A percentile compares a stretch with the other conserved stretches of the same genome.
These are phyloP conservation scores for Talaromyces pinophilus DNA, from an alignment of 2,329 filamentous ascomycete species.

Conservation along the genomic window DNA sequence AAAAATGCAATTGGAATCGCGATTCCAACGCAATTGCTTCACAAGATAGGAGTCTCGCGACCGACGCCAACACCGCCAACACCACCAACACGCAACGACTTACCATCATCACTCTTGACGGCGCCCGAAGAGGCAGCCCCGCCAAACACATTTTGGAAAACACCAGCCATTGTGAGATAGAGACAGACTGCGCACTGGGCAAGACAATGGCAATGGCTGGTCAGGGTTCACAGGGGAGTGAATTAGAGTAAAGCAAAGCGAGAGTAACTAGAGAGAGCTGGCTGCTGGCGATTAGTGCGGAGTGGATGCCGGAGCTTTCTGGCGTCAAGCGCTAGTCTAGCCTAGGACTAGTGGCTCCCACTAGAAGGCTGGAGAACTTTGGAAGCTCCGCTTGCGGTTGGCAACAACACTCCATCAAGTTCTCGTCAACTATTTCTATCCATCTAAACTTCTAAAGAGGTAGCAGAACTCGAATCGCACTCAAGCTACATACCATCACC, in stretches of 20 bases:
- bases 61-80: neutral
- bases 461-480: neutral
- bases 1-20: neutral
- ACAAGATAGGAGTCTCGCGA: slow-evolving; percentile 13
- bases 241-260: slow-evolving; percentile 12
- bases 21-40: neutral
- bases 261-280: neutral
- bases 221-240: slow-evolving; percentile 1
- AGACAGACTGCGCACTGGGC: slow-evolving; percentile 15
- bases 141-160: slow-evolving; percentile 45
- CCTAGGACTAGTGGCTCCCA: neutral
- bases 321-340: neutral
- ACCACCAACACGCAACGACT: slow-evolving; percentile 19
- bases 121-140: slow-evolving; percentile 34
- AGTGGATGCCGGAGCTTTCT: slow-evolving; percentile 17
- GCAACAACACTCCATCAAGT: neutral
- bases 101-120: slow-evolving; percentile 41
- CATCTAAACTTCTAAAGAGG: neutral
- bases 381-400: neutral
- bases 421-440: neutral
- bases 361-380: slow-evolving; percentile 14
- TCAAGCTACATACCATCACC: neutral
- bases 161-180: slow-evolving; percentile 38
- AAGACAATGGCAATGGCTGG: slow-evolving; percentile 13
- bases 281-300: slow-evolving; percentile 25